Evolutionary conservation across 345 rosid genomes (phyloP).

Genomic region (Arabis alpina): DNA sequence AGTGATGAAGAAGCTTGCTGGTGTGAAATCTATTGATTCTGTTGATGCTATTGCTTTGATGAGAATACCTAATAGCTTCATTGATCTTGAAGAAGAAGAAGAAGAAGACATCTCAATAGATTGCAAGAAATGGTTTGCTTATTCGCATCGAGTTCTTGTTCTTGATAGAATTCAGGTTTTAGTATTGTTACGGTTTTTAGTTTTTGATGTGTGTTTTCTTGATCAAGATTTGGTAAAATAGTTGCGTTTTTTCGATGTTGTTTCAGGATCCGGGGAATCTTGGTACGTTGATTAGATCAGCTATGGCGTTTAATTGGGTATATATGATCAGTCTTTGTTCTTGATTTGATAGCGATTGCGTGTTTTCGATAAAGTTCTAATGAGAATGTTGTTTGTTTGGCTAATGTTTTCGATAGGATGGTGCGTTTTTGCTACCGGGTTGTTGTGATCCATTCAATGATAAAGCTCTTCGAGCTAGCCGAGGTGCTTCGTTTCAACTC

Average conservation of each 20-base stretch:
- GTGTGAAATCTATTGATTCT: constrained; percentile 76
- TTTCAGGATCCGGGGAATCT: constrained; percentile 96
- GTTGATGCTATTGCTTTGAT: constrained; percentile 79
- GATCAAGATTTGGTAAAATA: constrained; percentile 1
- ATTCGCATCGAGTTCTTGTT: constrained; percentile 70
- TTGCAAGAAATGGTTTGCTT: constrained; percentile 66
- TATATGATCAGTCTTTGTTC: constrained; percentile 28
- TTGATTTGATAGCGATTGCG: background rate
- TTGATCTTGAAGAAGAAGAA: constrained; percentile 46
- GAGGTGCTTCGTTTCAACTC: constrained; percentile 88
- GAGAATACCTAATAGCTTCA: constrained; percentile 69
- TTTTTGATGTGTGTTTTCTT: background rate
- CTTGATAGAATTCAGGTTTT: constrained; percentile 82
- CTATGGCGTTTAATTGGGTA: constrained; percentile 92
- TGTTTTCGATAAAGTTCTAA: background rate
- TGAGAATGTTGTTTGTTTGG: background rate
- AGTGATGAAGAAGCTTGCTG: constrained; percentile 87
- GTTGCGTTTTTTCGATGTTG: background rate
- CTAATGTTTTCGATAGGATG: constrained; percentile 54
- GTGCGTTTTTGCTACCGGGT: constrained; percentile 94
- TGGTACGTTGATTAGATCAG: constrained; percentile 87
- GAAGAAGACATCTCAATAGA: constrained; percentile 32
- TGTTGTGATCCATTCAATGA: constrained; percentile 94
- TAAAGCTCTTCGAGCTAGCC: constrained; percentile 89
- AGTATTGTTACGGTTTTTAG: no score